A percentile compares a stretch with the other conserved stretches of the same genome.
phyloP scores from a whole-genome alignment of 768 basidiomycete species.

The Cystofilobasidium ferigula region DNA sequence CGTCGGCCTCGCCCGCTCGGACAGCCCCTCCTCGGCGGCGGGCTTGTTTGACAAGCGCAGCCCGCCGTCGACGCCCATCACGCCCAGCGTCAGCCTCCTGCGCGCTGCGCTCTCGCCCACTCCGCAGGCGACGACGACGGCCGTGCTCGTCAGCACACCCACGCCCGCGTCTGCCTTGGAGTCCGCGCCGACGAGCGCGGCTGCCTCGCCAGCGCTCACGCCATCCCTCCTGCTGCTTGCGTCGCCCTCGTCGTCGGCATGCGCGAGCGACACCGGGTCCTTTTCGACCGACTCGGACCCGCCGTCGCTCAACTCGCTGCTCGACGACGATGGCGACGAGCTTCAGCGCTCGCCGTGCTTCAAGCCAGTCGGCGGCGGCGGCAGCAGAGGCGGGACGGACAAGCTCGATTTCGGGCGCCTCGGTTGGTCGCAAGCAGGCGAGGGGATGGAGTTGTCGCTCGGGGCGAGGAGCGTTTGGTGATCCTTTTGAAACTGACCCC shows the following conservation, averaged over 20 bases:
- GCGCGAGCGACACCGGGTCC: background rate
- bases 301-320: background rate
- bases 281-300: slow-evolving; percentile 5
- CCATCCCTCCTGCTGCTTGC: background rate
- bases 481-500: too few species aligned
- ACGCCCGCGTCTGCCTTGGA: background rate
- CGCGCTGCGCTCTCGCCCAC: background rate
- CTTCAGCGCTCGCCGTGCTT: background rate
- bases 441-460: too few species aligned
- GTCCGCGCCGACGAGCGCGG: too few species aligned
- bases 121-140: background rate
- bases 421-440: too few species aligned
- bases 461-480: too few species aligned
- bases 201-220: background rate
- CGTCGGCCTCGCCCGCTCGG: too few species aligned
- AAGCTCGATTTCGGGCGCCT: too few species aligned
- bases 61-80: background rate
- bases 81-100: background rate
- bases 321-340: background rate
- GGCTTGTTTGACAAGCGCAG: background rate
- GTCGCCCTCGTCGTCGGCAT: slow-evolving; percentile 2
- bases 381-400: too few species aligned
- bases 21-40: background rate
- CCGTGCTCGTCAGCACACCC: background rate
- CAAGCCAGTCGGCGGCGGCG: too few species aligned